Base-by-base conservation (phyloP, 176 grass and related monocot genomes). In the Avena sativa region DNA sequence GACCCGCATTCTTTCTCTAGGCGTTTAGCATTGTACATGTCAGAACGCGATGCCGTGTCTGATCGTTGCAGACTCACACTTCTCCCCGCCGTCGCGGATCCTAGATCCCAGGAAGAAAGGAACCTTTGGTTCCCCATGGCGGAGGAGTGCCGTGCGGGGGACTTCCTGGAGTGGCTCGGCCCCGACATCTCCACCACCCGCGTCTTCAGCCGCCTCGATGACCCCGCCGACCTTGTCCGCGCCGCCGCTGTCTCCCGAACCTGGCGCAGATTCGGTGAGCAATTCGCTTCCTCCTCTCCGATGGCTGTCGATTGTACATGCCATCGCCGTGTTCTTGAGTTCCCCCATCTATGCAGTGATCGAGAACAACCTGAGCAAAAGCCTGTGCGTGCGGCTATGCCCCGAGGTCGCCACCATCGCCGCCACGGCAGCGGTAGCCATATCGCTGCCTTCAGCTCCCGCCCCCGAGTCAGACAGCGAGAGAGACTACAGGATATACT, bases 221-320 rank as follows among this genome's bases (percentile, higher is more conserved):
- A 87, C 90, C 92, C 94, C 9, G 77, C 87, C 30, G 97, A 94
- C 76, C 38, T 98, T 50, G 97, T 70, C 76, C 97, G 87, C 62
- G 85, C 85, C 77, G 70, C 82, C 68, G 79, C 94, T 47, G 94
- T 89, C 78, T 99, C 97, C 64, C 86, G 85, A 66, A 94, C 97
- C 59, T 99, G 97, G 97, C 90, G 92, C 85, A 83, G 66, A 43
- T 94, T 96, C 84, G 92, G 89, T 85, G 46, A 69, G 9, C 59
- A 4, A 48, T 73, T 28, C 71, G 14, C 71, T 6, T 21, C 71
- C 12, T 43, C 19, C 67, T 43, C 21, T 50, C 12, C 46, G 46
- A 26, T 28, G n/a, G n/a, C 21, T 74, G 14, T 25, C 46, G 46
- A 74, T 73, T 73, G 0, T 43, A 43, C 40, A 43, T 36, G 34